phyloP scores from a whole-genome alignment of 2,329 filamentous ascomycete species.

The Apiospora phragmitis region DNA sequence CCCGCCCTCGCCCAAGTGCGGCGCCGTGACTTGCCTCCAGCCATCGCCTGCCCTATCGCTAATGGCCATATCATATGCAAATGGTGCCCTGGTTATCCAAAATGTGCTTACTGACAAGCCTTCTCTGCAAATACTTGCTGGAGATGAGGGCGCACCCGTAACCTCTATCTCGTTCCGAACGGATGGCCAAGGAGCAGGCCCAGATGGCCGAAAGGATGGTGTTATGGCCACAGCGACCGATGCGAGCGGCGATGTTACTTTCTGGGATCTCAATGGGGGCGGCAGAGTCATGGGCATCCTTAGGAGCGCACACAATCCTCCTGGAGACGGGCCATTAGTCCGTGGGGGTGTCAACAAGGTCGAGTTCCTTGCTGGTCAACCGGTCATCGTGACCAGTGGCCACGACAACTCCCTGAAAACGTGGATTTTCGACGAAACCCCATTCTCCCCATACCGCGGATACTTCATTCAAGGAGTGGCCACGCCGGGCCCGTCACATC shows the following conservation, averaged over 20 bases:
- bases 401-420: conserved; percentile 92
- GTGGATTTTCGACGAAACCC: conserved; percentile 94
- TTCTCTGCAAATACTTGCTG: conserved; percentile 68
- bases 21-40: conserved; percentile 83
- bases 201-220: conserved; percentile 80
- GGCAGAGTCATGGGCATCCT: conserved; percentile 85
- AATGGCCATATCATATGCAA: conserved; percentile 83
- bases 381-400: conserved; percentile 86
- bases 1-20: conserved; percentile 70
- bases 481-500: conserved; percentile 85
- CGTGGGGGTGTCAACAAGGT: conserved; percentile 81
- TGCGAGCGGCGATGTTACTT: conserved; percentile 81
- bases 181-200: conserved; percentile 83
- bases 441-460: conserved; percentile 83
- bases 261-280: conserved; percentile 93
- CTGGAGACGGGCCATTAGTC: conserved; percentile 54
- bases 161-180: conserved; percentile 88
- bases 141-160: conserved; percentile 64
- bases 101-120: conserved; percentile 78
- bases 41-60: conserved; percentile 82
- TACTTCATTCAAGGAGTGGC: conserved; percentile 82
- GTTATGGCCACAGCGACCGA: conserved; percentile 90
- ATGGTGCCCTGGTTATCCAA: conserved; percentile 76
- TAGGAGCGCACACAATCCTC: conserved; percentile 83
- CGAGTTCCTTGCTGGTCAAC: conserved; percentile 87